A percentile compares a stretch with the other conserved stretches of the same genome.
Evolutionary conservation across 129 eudicot genomes (phyloP).

Genomic region (Deinandra increscens): DNA sequence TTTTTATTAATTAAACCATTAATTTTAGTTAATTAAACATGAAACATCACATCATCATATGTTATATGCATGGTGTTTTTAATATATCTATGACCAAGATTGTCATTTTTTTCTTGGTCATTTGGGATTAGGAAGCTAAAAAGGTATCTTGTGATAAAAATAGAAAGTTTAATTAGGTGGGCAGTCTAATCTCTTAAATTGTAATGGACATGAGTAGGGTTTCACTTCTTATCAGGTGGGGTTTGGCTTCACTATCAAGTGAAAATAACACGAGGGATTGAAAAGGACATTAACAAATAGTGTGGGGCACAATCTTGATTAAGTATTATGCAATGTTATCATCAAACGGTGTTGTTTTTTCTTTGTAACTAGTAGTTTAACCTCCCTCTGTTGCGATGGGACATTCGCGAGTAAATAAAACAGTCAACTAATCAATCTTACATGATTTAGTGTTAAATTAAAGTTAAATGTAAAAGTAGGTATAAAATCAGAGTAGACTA

Average conservation of each 20-base stretch:
- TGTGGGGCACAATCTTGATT: constrained; percentile 22
- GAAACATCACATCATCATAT: constrained; percentile 26
- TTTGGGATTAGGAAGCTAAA: constrained; percentile 1
- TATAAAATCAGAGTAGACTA: no score
- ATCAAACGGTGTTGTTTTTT: constrained; percentile 9
- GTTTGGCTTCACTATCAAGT: constrained; percentile 37
- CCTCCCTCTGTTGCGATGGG: no score
- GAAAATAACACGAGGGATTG: constrained; percentile 32
- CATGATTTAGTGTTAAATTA: no score
- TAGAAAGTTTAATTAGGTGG: constrained; percentile 31
- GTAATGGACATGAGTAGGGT: constrained; percentile 22
- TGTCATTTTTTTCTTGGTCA: neutral
- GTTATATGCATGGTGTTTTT: constrained; percentile 14
- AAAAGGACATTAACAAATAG: constrained; percentile 22
- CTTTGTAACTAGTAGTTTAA: no score
- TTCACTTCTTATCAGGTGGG: constrained; percentile 28
- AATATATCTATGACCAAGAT: constrained; percentile 23
- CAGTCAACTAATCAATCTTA: no score
- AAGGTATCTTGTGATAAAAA: neutral
- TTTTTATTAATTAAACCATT: neutral
- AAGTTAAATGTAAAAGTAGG: no score
- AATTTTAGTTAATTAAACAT: neutral
- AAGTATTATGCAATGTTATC: constrained; percentile 25
- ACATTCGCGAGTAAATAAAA: no score
- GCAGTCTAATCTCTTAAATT: constrained; percentile 46